phyloP scores from a whole-genome alignment of 2,329 filamentous ascomycete species.

The Colletotrichum cuscutae region DNA sequence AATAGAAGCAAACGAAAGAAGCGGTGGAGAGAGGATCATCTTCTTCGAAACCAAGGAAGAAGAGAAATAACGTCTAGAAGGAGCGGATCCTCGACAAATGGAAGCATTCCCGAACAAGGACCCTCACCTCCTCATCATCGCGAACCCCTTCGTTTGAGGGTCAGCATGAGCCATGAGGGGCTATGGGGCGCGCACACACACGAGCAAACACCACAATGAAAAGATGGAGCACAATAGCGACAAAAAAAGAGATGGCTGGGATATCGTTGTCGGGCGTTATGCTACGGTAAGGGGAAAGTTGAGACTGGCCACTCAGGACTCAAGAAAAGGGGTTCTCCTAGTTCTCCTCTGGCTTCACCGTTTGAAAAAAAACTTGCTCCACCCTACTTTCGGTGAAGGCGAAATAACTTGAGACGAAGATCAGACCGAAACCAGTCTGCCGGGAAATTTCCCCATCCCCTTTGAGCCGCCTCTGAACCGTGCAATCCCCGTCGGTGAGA shows the following conservation, averaged over 20 bases:
- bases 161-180: not conserved
- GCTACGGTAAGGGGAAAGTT: not conserved
- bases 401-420: constrained; percentile 29
- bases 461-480: not conserved
- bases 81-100: constrained; percentile 2
- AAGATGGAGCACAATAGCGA: not conserved
- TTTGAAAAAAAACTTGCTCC: not conserved
- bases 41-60: not conserved
- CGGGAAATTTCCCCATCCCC: not conserved
- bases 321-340: not conserved
- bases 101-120: not conserved
- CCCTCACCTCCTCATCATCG: not conserved
- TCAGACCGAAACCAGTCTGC: constrained; percentile 27
- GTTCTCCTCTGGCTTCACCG: not conserved
- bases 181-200: not conserved
- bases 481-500: not conserved
- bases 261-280: constrained; percentile 13
- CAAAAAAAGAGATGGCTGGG: constrained; percentile 1
- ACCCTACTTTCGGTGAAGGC: constrained; percentile 9
- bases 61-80: constrained; percentile 20
- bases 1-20: not conserved
- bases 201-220: not conserved
- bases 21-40: not conserved
- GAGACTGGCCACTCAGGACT: not conserved
- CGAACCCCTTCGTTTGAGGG: not conserved